phyloP scores from a whole-genome alignment of 768 basidiomycete genomes.

The Leccinum imitatum region DNA sequence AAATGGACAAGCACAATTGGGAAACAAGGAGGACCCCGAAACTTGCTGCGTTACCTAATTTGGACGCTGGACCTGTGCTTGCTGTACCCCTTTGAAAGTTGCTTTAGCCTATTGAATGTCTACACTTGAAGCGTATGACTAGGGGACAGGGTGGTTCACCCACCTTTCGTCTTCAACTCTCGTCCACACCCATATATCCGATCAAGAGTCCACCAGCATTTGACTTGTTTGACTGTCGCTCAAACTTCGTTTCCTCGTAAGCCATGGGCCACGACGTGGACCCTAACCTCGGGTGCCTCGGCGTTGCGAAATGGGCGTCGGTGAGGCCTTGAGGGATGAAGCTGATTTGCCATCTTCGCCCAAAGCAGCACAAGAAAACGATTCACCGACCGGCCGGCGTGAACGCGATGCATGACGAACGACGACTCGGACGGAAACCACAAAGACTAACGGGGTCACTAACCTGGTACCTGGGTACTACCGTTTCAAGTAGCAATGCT shows the following conservation, averaged over 20 bases:
- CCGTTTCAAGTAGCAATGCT: slow-evolving; percentile 34
- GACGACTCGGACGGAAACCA: slow-evolving; percentile 37
- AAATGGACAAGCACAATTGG: slow-evolving; percentile 6
- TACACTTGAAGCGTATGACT: not conserved
- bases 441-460: slow-evolving; percentile 57
- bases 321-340: slow-evolving; percentile 17
- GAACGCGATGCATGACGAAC: slow-evolving; percentile 3
- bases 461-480: slow-evolving; percentile 43
- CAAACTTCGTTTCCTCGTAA: not conserved
- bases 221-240: not conserved
- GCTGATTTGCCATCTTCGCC: slow-evolving; percentile 31
- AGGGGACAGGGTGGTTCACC: not conserved
- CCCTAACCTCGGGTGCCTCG: slow-evolving; percentile 30
- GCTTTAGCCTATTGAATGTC: not conserved
- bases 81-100: too few species aligned
- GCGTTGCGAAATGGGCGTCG: slow-evolving; percentile 24
- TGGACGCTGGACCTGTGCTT: too few species aligned
- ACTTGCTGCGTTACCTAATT: not conserved
- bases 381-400: slow-evolving; percentile 18
- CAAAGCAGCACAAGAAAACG: slow-evolving; percentile 9
- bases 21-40: slow-evolving; percentile 19
- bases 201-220: not conserved
- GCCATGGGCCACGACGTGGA: slow-evolving; percentile 11
- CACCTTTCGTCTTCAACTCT: not conserved
- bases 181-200: slow-evolving; percentile 2